Conservation (phyloP, 106 monocot genomes). For the Cymbidium sinense region DNA sequence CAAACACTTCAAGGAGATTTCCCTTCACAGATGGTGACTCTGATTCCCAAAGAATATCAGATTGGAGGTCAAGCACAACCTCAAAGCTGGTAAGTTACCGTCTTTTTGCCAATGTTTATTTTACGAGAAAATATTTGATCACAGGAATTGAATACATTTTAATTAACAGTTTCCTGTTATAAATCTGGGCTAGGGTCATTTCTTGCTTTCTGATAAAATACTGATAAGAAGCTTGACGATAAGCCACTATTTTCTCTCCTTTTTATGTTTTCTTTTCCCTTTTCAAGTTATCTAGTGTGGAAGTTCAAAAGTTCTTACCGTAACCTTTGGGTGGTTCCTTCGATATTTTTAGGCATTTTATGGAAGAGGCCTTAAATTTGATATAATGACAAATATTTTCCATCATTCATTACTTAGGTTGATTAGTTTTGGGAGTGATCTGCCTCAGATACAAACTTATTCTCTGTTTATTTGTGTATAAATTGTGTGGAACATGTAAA, state of each 20-base stretch:
- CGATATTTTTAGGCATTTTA: neutral
- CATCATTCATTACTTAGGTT: neutral
- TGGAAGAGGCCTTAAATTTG: neutral
- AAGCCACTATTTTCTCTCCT: neutral
- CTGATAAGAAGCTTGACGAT: neutral
- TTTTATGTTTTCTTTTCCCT: neutral
- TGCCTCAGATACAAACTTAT: constrained; percentile 2
- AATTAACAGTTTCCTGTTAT: neutral
- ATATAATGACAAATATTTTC: neutral
- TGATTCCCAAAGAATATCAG: constrained; percentile 49
- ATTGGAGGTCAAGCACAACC: constrained; percentile 43
- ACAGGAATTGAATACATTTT: neutral
- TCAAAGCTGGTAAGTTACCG: constrained; percentile 42
- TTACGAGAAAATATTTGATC: neutral
- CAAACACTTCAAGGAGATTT: constrained; percentile 34
- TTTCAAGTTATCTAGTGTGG: neutral
- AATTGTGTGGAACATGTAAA: neutral
- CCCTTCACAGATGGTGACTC: constrained; percentile 31
- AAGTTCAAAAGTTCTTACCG: neutral
- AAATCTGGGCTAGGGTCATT: neutral
- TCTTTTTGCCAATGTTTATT: neutral
- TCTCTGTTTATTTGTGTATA: neutral
- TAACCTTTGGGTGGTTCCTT: neutral
- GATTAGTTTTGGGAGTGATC: neutral
- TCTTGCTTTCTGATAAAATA: neutral